phyloP scores from a whole-genome alignment of 2,329 filamentous ascomycete genomes.

The Rhinocladiella similis region DNA sequence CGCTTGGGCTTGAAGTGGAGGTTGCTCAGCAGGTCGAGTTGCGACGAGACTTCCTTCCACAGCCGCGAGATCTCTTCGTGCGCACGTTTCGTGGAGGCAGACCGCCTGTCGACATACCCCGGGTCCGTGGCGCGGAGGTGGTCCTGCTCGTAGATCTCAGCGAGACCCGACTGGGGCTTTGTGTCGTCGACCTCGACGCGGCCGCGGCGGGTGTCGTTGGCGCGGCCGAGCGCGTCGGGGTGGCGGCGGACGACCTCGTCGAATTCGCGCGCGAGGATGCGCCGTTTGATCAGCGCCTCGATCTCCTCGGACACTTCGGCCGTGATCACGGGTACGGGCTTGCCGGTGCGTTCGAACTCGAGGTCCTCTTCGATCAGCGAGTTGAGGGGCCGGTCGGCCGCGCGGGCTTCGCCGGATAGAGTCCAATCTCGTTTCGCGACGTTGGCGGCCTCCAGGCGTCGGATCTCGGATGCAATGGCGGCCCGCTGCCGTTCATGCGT shows the following conservation, averaged over 20 bases:
- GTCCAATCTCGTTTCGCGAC: slow-evolving; percentile 91
- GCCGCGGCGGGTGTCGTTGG: slow-evolving; percentile 64
- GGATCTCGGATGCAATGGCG: slow-evolving; percentile 85
- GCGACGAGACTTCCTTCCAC: slow-evolving; percentile 77
- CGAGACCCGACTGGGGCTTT: slow-evolving; percentile 83
- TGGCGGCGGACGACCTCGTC: slow-evolving; percentile 84
- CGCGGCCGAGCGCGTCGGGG: slow-evolving; percentile 69
- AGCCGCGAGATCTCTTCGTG: slow-evolving; percentile 79
- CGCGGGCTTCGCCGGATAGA: slow-evolving; percentile 81
- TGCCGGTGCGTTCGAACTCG: slow-evolving; percentile 92
- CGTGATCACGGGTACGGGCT: slow-evolving; percentile 91
- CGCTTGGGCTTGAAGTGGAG: slow-evolving; percentile 96
- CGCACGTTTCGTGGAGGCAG: slow-evolving; percentile 79
- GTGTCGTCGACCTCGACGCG: slow-evolving; percentile 80
- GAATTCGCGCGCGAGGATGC: slow-evolving; percentile 86
- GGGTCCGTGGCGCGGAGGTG: slow-evolving; percentile 77
- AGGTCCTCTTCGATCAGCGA: slow-evolving; percentile 92
- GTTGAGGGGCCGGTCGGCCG: slow-evolving; percentile 79
- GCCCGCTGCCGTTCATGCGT: slow-evolving; percentile 85
- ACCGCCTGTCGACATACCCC: slow-evolving; percentile 75
- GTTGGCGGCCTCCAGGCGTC: slow-evolving; percentile 82
- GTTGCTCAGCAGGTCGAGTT: slow-evolving; percentile 85
- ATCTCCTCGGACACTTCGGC: slow-evolving; percentile 87
- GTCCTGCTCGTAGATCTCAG: slow-evolving; percentile 92
- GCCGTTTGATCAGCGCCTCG: slow-evolving; percentile 89